A percentile compares a stretch with the other conserved stretches of the same genome.
Evolutionary conservation across 2,329 filamentous ascomycete genomes (phyloP).

Genomic region (Stemphylium lycopersici): DNA sequence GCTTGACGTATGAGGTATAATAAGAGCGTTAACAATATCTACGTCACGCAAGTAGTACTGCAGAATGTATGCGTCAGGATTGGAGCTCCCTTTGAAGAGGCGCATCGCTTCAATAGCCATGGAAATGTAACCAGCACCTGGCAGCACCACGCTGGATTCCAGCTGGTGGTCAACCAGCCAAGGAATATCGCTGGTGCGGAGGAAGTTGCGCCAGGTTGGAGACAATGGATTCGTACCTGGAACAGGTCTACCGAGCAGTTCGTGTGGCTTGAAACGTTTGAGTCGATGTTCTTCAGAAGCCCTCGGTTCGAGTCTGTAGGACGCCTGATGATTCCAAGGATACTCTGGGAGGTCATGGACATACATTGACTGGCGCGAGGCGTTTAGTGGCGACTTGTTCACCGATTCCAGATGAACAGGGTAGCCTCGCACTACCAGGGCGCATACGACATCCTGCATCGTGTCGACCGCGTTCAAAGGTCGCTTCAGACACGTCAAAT

Average conservation of each 20-base stretch:
- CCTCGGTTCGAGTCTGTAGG: too few relatives aligned
- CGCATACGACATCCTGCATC: constrained; percentile 20
- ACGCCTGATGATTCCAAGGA: too few relatives aligned
- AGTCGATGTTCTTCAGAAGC: too few relatives aligned
- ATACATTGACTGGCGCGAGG: too few relatives aligned
- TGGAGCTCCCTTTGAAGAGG: not conserved
- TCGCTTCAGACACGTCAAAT: constrained; percentile 18
- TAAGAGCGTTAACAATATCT: too few relatives aligned
- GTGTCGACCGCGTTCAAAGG: constrained; percentile 11
- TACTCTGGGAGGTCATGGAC: too few relatives aligned
- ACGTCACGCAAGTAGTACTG: too few relatives aligned
- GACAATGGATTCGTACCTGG: constrained; percentile 19
- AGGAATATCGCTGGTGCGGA: constrained; percentile 48
- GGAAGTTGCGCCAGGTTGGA: constrained; percentile 52
- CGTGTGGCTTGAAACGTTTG: constrained; percentile 13
- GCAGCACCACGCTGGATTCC: constrained; percentile 50
- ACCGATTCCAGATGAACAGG: constrained; percentile 15
- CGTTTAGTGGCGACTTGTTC: constrained; percentile 2
- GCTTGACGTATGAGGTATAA: too few relatives aligned
- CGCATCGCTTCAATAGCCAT: constrained; percentile 51
- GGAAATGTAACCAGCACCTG: constrained; percentile 52
- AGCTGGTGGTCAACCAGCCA: constrained; percentile 55
- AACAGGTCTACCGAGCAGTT: constrained; percentile 21
- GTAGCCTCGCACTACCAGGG: constrained; percentile 15
- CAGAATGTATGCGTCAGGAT: too few relatives aligned